A percentile compares a stretch with the other conserved stretches of the same genome.
Evolutionary conservation across 148 eudicot species (phyloP).

Genomic region (Chenopodium suecicum): DNA sequence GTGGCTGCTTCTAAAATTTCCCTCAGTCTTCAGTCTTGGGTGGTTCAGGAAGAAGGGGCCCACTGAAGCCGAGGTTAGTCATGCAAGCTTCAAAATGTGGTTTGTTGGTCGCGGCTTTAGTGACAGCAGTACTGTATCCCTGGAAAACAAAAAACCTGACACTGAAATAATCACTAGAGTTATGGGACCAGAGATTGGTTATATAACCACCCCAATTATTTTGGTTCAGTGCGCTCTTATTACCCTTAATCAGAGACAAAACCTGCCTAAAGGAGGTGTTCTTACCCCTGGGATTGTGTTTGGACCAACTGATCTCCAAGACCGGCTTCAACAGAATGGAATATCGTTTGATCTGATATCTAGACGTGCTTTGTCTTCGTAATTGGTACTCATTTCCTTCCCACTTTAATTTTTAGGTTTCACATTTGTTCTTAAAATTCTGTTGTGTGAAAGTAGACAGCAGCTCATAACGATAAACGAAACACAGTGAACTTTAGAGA

Average conservation of each 20-base stretch:
- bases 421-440: background rate
- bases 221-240: constrained; percentile 75
- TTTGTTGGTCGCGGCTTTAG: constrained; percentile 74
- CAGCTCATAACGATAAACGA: too few species aligned
- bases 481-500: too few species aligned
- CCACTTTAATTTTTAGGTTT: background rate
- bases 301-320: constrained; percentile 81
- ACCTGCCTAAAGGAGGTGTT: constrained; percentile 86
- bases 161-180: constrained; percentile 76
- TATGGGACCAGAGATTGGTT: constrained; percentile 87
- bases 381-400: constrained; percentile 13
- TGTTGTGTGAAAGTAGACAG: background rate
- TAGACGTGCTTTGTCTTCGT: constrained; percentile 40
- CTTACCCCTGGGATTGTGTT: constrained; percentile 77
- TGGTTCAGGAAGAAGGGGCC: constrained; percentile 74
- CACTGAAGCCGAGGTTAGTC: constrained; percentile 72
- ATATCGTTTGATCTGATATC: constrained; percentile 80
- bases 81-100: constrained; percentile 93
- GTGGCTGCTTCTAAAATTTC: constrained; percentile 71
- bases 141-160: constrained; percentile 45
- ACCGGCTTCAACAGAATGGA: constrained; percentile 73
- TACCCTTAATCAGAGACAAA: constrained; percentile 47
- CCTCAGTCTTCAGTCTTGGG: constrained; percentile 79
- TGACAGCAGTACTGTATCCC: constrained; percentile 29
- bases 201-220: constrained; percentile 67